Base-by-base conservation (phyloP, 202 grass and related monocot species). In the Panicum hallii region DNA sequence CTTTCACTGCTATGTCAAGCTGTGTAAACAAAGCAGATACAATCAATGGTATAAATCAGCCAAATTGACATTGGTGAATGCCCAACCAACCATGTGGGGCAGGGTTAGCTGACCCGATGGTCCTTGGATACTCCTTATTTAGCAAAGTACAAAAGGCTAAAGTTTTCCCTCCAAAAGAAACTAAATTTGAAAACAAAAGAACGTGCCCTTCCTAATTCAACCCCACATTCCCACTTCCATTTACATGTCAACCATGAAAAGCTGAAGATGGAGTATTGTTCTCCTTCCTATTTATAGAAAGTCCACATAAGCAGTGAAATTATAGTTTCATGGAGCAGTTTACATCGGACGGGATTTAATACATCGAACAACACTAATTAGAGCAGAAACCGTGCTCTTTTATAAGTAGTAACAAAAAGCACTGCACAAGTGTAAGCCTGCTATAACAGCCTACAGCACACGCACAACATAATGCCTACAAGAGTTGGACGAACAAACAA, bases 261-360 rank as follows among this genome's bases (percentile, higher is more conserved):
- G 19, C 49, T 22, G 66, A 47, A 67, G 12, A 84, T 79, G 49
- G 79, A 67, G 28, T 19, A 53, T 26, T 38, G 45, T 53, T 30
- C 9, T 22, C 55, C 28, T 62, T 34, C 16, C 53, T 77, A 85
- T 68, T 71, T 52, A 83, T 79, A 86, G 52, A 4, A 30, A 62
- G 73, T 74, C 49, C 67, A 36, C 23, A 82, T 32, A 79, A 78
- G 34, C n/a, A 85, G 40, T 79, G 67, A 83, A 83, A 15, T 53
- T 22, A 68, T 43, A 9, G n/a, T 23, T 7, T 68, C 50, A 67
- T 5, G 2, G 58, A 36, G 32, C 41, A 34, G 3, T 42, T 68
- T 56, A 28, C 23, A 71, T 20, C 3, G 15, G 44, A 38, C 6
- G 11, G 26, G 47, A 72, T 41, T 34, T 11, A 67, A 53, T 46